Percentiles rank a stretch among this genome's conserved stretches.
phyloP scores from a whole-genome alignment of 495 filamentous ascomycete genomes.

The Coniosporium apollinis region DNA sequence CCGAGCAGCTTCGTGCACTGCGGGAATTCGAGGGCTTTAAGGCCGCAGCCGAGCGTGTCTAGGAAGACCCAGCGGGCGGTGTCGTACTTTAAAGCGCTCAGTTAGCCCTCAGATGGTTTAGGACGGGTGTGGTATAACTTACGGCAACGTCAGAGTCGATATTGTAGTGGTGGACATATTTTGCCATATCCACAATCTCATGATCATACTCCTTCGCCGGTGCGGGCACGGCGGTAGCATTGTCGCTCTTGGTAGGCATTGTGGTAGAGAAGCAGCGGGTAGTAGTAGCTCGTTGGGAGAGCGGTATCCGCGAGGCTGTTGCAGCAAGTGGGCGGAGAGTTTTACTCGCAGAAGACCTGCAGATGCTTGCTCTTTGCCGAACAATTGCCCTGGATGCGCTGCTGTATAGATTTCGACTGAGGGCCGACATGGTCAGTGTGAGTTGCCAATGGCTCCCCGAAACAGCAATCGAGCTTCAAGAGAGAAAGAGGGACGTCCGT shows the following conservation, averaged over 20 bases:
- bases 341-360: conserved; percentile 6
- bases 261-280: conserved; percentile 4
- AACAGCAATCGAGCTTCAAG: not conserved
- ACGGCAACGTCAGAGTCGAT: conserved; percentile 87
- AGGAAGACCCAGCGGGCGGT: conserved; percentile 46
- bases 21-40: conserved; percentile 89
- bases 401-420: conserved; percentile 19
- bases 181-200: conserved; percentile 87
- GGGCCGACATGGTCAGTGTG: conserved; percentile 13
- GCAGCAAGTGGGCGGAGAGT: conserved; percentile 12
- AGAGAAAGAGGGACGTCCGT: not conserved
- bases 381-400: conserved; percentile 15
- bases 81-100: conserved; percentile 67
- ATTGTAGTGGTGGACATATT: conserved; percentile 81
- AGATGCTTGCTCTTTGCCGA: conserved; percentile 10
- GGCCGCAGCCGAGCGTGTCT: conserved; percentile 90
- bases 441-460: not conserved
- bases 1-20: conserved; percentile 90
- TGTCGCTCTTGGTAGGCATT: conserved; percentile 43
- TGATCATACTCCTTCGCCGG: conserved; percentile 53
- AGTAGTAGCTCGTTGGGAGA: conserved; percentile 8
- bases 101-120: conserved; percentile 13
- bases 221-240: conserved; percentile 32
- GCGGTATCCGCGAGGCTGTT: conserved; percentile 3
- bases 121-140: conserved; percentile 21